phyloP scores from a whole-genome alignment of 2,329 filamentous ascomycete species.

The Orbilia quercus region DNA sequence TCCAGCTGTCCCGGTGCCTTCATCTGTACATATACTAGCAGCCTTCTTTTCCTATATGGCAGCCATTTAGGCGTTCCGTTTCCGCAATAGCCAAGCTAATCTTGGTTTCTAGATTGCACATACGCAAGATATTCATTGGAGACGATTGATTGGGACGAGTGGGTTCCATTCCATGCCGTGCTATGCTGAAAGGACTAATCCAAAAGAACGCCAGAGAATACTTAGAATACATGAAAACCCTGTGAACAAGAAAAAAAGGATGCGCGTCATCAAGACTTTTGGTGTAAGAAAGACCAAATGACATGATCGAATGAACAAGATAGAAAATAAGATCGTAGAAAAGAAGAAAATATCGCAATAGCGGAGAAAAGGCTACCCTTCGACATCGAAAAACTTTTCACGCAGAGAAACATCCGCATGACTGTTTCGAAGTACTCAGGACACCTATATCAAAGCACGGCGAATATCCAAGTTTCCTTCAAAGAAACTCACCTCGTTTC shows the following conservation, averaged over 20 bases:
- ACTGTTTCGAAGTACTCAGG: conserved; percentile 1
- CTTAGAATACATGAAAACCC: conserved; percentile 3
- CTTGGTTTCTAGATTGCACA: no score
- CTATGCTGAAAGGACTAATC: conserved; percentile 15
- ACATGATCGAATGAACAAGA: not conserved
- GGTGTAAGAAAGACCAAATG: not conserved
- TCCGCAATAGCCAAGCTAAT: no score
- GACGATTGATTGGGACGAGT: not conserved
- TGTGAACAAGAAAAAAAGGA: conserved; percentile 1
- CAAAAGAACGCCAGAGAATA: conserved; percentile 15
- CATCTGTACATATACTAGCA: conserved; percentile 33
- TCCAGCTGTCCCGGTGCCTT: not conserved
- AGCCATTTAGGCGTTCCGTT: not conserved
- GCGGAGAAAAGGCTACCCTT: conserved; percentile 1
- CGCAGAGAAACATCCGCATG: not conserved
- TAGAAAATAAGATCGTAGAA: not conserved
- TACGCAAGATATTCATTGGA: not conserved
- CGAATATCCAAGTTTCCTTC: not conserved
- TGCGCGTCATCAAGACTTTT: not conserved
- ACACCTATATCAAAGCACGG: not conserved
- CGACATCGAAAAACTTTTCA: not conserved
- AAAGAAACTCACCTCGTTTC: not conserved
- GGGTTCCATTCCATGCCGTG: conserved; percentile 11
- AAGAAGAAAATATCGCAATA: not conserved
- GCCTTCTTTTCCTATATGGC: not conserved